Base-by-base conservation (phyloP, 139 green algal species). In the Tetraselmis chui region DNA sequence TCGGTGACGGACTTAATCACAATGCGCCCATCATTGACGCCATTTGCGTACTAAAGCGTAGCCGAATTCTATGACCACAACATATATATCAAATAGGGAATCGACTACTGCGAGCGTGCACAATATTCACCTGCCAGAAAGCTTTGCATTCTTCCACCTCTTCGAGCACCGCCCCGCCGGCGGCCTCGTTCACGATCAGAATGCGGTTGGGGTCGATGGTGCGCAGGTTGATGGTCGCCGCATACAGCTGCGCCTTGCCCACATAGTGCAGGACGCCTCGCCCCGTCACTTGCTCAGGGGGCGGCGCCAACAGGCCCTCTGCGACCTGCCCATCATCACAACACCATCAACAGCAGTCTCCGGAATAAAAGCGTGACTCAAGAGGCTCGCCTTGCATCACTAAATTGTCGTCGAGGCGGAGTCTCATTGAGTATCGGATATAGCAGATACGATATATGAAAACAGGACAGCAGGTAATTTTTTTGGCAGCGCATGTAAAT, bases 141-240 rank as follows among this genome's bases (percentile, higher is more conserved):
- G 88, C 90, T 82, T 90, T 95, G 84, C 83, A 89, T 32, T 82
- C 86, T 84, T 95, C 92, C 11, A 95, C 82, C 85, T 97, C 91
- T 86, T 98, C 95, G 23, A 98, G 83, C 11, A 93, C 83, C 30
- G 85, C 79, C 0, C 83, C 81, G 32, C 86, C 82, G 2, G 59
- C 85, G 22, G 82, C 83, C 81, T 94, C 92, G 75, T 97, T 88
- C 77, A 96, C 87, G 24, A 98, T 92, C 24, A 84, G 79, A 76
- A 93, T 97, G 30, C 88, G 89, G 82, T 95, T 90, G 0, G 92
- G 89, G 79, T 98, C 96, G 32, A 99, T 98, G 29, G 92, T 85
- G 2, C 96, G 90, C 76, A 98, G 81, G 81, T 81, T 91, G 77
- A 98, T 83, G 28, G 78, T 31, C 24, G 80, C 31, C 31, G 93